A percentile compares a stretch with the other conserved stretches of the same genome.
Conservation (phyloP, 257 asterid genomes). For the Galeopsis tetrahit region DNA sequence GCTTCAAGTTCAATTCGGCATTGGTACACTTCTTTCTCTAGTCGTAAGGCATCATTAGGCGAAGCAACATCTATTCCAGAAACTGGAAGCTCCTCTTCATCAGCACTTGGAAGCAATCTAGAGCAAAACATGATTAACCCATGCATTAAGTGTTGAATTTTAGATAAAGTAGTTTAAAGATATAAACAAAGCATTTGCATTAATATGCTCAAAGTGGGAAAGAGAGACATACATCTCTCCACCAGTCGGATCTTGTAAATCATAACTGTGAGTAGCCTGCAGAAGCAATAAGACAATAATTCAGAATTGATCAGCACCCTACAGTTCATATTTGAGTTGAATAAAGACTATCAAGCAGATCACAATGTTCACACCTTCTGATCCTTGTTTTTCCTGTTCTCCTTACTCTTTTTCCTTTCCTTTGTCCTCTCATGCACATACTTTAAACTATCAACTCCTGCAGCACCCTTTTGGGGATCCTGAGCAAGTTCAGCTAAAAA, state of each 20-base stretch:
- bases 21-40: constrained; percentile 65
- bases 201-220: constrained; percentile 14
- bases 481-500: constrained; percentile 85
- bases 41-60: constrained; percentile 49
- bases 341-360: constrained; percentile 16
- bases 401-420: constrained; percentile 82
- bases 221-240: constrained; percentile 63
- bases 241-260: constrained; percentile 48
- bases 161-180: neutral
- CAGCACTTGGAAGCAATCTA: constrained; percentile 62
- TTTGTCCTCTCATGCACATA: constrained; percentile 58
- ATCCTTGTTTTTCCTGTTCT: constrained; percentile 67
- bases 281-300: constrained; percentile 34
- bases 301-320: constrained; percentile 18
- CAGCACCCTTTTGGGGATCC: constrained; percentile 66
- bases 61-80: constrained; percentile 43
- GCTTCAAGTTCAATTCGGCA: constrained; percentile 83
- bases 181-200: constrained; percentile 22
- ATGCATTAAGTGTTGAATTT: constrained; percentile 14
- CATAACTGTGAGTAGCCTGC: constrained; percentile 61
- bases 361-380: constrained; percentile 59
- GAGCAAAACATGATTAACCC: constrained; percentile 37
- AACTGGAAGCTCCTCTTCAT: constrained; percentile 50
- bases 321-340: constrained; percentile 22
- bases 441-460: constrained; percentile 61